phyloP scores from a whole-genome alignment of 2,329 filamentous ascomycete genomes.

The Diaporthe citri region DNA sequence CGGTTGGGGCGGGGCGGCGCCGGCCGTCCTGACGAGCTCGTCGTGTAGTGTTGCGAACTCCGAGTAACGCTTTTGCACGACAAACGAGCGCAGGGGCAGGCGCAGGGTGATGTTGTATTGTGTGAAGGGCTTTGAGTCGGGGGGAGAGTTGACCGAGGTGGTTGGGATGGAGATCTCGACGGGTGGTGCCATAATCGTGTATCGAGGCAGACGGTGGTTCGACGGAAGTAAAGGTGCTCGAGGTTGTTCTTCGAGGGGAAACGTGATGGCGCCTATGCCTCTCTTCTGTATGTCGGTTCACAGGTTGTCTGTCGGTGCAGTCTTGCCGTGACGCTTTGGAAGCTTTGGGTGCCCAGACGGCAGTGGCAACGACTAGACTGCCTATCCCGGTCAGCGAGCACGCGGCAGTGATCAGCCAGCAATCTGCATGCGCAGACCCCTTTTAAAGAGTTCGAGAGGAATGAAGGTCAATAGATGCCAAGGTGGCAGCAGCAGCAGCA shows the following conservation, averaged over 20 bases:
- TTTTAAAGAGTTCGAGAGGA: not conserved
- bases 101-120: slow-evolving; percentile 84
- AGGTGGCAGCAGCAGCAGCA: not conserved
- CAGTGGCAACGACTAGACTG: not conserved
- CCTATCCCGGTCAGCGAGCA: not conserved
- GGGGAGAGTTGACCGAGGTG: slow-evolving; percentile 66
- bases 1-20: slow-evolving; percentile 73
- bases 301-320: not conserved
- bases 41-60: slow-evolving; percentile 79
- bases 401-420: not conserved
- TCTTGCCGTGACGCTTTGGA: not conserved
- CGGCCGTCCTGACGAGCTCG: slow-evolving; percentile 70
- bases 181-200: slow-evolving; percentile 69
- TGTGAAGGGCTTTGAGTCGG: slow-evolving; percentile 76
- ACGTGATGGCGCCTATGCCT: not conserved
- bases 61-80: slow-evolving; percentile 84
- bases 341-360: not conserved
- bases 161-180: slow-evolving; percentile 77
- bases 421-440: not conserved
- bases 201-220: not conserved
- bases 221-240: no score
- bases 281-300: not conserved
- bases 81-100: slow-evolving; percentile 80
- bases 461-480: not conserved
- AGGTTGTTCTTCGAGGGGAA: not conserved